Percentiles rank a stretch among this genome's conserved stretches.
Evolutionary conservation across 768 basidiomycete species (phyloP).

Genomic region (Coprinopsis sp.): DNA sequence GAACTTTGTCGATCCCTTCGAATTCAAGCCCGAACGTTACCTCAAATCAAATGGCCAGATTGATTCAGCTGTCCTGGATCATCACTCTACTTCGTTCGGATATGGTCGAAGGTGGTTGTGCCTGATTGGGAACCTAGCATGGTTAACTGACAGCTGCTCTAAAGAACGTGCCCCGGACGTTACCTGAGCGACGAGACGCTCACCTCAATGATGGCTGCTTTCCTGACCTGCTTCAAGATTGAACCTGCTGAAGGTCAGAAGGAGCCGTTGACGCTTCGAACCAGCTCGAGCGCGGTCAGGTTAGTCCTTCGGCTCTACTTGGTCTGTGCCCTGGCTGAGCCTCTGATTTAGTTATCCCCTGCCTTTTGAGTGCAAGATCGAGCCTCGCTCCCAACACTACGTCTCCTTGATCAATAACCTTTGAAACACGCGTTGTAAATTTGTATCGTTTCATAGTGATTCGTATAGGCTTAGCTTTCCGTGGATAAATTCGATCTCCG

Average conservation of each 20-base stretch:
- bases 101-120: conserved; percentile 16
- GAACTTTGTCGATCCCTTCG: conserved; percentile 27
- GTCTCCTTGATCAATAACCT: neutral
- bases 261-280: conserved; percentile 13
- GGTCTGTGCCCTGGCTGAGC: no score
- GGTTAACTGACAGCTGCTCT: no score
- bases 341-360: conserved; percentile 11
- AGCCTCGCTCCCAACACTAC: conserved; percentile 15
- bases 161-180: conserved; percentile 17
- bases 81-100: conserved; percentile 19
- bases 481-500: no score
- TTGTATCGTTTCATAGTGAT: no score
- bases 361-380: conserved; percentile 24
- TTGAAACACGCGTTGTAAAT: no score
- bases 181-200: conserved; percentile 11
- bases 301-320: no score
- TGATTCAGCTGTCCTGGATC: conserved; percentile 12
- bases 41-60: conserved; percentile 17
- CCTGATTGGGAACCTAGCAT: neutral
- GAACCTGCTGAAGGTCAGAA: conserved; percentile 6
- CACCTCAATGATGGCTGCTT: conserved; percentile 4
- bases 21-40: conserved; percentile 29
- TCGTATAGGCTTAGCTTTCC: no score
- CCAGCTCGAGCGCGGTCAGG: no score
- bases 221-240: conserved; percentile 13